Base-by-base conservation (phyloP, 371 early-diverging fungal species). In the Actinomucor elegans region DNA sequence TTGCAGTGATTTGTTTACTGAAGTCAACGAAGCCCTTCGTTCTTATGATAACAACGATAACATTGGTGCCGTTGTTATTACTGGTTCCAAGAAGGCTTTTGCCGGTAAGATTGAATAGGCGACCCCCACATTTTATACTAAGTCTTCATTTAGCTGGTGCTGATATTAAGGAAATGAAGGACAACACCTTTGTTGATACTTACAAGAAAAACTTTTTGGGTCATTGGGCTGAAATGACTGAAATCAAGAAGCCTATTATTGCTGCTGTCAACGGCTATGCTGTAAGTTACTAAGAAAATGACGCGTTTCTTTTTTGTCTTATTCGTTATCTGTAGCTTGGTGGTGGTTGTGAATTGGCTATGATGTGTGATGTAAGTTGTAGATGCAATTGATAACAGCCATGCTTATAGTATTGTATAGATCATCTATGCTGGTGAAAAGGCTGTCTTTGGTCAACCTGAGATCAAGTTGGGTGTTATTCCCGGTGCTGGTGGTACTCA, bases 241-340 rank as follows among this genome's bases (percentile, higher is more conserved):
- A 77, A 31, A 86, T 92, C 71, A 91, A 92, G 67, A 98, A 98
- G 81, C 99, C 99, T 44, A 83, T 96, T 56, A 88, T 98, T 69
- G 97, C 97, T 42, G 98, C 97, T 44, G 98, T 98, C 63, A 95
- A 95, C 62, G 98, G 98, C 3, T 96, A 90, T 61, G 98, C 98
- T 69, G 90, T 92, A 85, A 62, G 85, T 69, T 26, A 1, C 14
- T 18, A 10, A 10, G 21, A 31, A 11, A 31, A 31, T 20, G 6
- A 1, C 21, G 20, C 11, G 18, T 12, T 48, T 28, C n/a, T 53
- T 41, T 20, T 21, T 34, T 35, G n/a, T 48, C 11, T 12, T 28
- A 35, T 46, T 29, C 11, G 31, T 26, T 53, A 23, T 48, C 32
- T 34, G 48, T 73, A 90, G 83, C 89, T 98, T 26, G 98, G 98